Base-by-base conservation (phyloP, 352 stramenopile genomes). In the Aphanomyces invadans region DNA sequence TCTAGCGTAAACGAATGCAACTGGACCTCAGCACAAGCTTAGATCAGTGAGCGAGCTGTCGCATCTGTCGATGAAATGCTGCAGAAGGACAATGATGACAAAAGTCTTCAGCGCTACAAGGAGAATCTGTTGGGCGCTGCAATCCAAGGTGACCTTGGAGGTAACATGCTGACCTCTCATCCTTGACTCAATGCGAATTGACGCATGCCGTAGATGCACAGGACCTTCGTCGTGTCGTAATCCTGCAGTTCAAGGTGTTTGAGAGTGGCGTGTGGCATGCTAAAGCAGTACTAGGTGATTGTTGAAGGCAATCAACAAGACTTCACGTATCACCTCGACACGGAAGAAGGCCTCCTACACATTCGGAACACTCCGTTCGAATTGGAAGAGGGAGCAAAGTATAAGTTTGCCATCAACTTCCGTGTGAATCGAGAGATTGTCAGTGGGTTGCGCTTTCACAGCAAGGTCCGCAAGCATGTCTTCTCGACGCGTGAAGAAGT, bases 381-480 rank as follows among this genome's bases (percentile, higher is more conserved):
- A 5, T 81, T 96, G 67, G 68, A 78, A 23, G 86, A 96, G 73
- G 85, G 83, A 21, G 77, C 67, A 23, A 85, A 77, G 17, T 96
- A 94, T 73, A 89, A 89, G 42, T 96, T 96, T 52, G 74, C 65
- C 3, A 89, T 96, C 62, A 73, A 71, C 19, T 96, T 96, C 64
- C 81, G 85, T 45, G 86, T 95, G 48, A 93, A 96, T 57, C 80
- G 82, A 21, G 70, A 81, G 12, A 95, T 96, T 62, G 81, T 96
- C 36, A 90, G 81, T 46, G 86, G 87, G 1, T 61, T 95, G 38
- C 84, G 84, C 42, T 96, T 95, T 73, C 73, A 74, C 48, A 95
- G 95, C 70, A 92, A 92, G 69, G 80, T 89, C 49, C 91, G 88
- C 60, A 93, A 92, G 72, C 87, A 82, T 19, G 76, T 95, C 31